A percentile compares a stretch with the other conserved stretches of the same genome.
Conservation (phyloP, 2,329 filamentous ascomycete species). For the Paracamarosporium sp. region DNA sequence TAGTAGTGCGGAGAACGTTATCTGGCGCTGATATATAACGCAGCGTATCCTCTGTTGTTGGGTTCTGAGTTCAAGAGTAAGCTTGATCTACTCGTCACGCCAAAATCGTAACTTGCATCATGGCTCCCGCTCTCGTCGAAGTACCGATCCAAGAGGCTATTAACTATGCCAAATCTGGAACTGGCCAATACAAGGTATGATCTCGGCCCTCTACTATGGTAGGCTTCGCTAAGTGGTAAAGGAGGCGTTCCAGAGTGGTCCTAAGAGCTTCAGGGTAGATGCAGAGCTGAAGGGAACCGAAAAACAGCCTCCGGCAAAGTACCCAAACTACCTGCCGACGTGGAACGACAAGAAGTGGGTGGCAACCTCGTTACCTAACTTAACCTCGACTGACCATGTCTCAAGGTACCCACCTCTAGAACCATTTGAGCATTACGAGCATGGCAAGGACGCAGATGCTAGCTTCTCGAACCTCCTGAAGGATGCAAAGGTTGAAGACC, state of each 20-base stretch:
- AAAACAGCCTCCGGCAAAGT: constrained; percentile 64
- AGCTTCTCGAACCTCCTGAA: constrained; percentile 72
- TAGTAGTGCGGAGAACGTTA: not conserved
- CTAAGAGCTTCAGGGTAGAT: constrained; percentile 55
- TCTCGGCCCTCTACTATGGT: not conserved
- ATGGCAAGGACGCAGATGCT: constrained; percentile 76
- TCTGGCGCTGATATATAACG: constrained; percentile 1
- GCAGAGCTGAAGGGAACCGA: constrained; percentile 61
- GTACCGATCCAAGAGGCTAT: constrained; percentile 28
- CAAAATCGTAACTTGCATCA: constrained; percentile 19
- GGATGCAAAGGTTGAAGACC: constrained; percentile 60
- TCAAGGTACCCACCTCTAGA: constrained; percentile 67
- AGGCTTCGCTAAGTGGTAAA: constrained; percentile 24
- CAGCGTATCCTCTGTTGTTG: not conserved
- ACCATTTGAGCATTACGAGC: constrained; percentile 75
- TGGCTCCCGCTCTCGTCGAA: constrained; percentile 55
- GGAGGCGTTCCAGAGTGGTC: constrained; percentile 53
- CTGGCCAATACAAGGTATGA: constrained; percentile 35
- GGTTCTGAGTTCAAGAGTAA: not conserved
- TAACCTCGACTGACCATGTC: constrained; percentile 19
- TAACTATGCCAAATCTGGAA: constrained; percentile 38
- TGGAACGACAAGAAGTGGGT: constrained; percentile 64
- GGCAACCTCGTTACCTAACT: not conserved
- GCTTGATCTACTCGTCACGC: not conserved
- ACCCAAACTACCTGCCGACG: constrained; percentile 75